A percentile compares a stretch with the other conserved stretches of the same genome.
These are phyloP conservation scores for Stromatinia cepivora DNA, from an alignment of 2,329 filamentous ascomycete genomes.

Conservation along the genomic window DNA sequence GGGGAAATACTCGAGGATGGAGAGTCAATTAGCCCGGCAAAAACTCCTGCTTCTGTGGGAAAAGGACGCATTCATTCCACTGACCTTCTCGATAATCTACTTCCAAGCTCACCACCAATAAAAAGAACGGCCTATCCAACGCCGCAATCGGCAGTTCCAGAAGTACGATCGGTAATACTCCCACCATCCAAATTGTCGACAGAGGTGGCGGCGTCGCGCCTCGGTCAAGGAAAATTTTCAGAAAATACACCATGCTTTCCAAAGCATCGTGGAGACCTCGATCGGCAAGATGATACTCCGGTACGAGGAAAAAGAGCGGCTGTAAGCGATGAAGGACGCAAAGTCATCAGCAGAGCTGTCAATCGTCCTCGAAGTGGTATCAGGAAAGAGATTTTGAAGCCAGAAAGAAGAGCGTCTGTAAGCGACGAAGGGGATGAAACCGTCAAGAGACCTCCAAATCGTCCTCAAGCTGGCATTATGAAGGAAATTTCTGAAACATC, in stretches of 20 bases:
- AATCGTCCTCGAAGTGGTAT: background rate
- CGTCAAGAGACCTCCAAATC: background rate
- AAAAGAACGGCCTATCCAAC: constrained; percentile 1
- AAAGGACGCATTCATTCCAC: background rate
- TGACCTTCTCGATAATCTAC: constrained; percentile 27
- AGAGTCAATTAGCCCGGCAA: background rate
- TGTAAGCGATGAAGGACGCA: background rate
- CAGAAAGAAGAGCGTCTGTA: constrained; percentile 17
- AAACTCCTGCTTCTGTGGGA: background rate
- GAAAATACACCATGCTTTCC: background rate
- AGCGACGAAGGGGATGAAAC: background rate
- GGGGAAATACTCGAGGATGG: constrained; percentile 36
- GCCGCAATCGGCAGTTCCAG: background rate
- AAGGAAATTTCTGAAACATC: constrained; percentile 22
- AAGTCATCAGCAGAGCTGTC: background rate
- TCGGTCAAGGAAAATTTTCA: background rate
- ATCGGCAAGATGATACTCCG: background rate
- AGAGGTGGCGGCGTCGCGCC: background rate
- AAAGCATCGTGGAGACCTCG: background rate
- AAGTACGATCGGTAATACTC: constrained; percentile 5
- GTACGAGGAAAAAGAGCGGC: background rate
- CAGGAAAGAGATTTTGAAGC: background rate
- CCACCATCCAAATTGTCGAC: background rate
- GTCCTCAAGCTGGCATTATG: background rate
- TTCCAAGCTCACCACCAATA: constrained; percentile 22